phyloP scores from a whole-genome alignment of 2,329 filamentous ascomycete genomes.

The Neospermospora avenae region DNA sequence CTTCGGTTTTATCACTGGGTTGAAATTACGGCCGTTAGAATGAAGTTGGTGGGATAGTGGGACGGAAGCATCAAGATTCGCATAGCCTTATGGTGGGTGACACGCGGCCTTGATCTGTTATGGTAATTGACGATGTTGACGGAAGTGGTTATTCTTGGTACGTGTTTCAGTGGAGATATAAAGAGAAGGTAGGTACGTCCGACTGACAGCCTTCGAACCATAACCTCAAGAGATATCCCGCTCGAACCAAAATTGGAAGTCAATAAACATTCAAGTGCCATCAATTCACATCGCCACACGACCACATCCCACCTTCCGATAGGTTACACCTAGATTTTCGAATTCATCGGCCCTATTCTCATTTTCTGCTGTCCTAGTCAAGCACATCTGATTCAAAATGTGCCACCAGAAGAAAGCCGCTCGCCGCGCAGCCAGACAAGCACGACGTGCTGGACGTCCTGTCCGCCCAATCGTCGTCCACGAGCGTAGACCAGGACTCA shows the following conservation, averaged over 20 bases:
- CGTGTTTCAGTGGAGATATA: not conserved
- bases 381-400: not conserved
- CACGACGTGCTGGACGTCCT: not conserved
- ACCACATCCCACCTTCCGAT: not conserved
- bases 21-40: constrained; percentile 4
- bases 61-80: not conserved
- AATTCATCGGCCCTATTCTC: not conserved
- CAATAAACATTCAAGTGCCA: not conserved
- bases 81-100: not conserved
- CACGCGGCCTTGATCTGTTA: not conserved
- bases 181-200: not conserved
- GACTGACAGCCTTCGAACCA: not conserved
- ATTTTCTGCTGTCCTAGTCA: too few relatives aligned
- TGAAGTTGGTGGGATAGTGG: not conserved
- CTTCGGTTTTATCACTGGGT: not conserved
- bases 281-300: not conserved
- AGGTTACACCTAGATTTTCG: not conserved
- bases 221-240: not conserved
- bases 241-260: not conserved
- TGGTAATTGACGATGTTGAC: not conserved
- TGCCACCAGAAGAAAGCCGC: constrained; percentile 7
- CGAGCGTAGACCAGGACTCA: constrained; percentile 2
- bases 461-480: not conserved
- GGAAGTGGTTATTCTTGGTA: not conserved
- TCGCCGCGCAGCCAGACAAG: not conserved